Evolutionary conservation across 345 rosid genomes (phyloP).

Genomic region (Linum lewisii): DNA sequence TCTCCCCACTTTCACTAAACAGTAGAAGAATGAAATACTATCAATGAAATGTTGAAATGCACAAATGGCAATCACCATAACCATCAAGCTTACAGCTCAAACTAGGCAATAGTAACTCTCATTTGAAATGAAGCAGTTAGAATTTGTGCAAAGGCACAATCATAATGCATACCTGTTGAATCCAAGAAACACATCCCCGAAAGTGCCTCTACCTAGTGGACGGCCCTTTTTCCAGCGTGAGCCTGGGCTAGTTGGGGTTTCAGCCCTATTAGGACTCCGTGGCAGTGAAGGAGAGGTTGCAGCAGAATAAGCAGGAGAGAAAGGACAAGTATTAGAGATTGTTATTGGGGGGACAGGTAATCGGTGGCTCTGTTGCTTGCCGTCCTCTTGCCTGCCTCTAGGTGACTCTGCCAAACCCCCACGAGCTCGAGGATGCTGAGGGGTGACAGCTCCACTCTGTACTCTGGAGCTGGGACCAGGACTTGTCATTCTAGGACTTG

Average conservation of each 20-base stretch:
- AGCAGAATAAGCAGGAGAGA: slow-evolving; percentile 82
- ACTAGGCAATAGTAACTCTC: not conserved
- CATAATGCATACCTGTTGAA: slow-evolving; percentile 38
- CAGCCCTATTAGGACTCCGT: slow-evolving; percentile 86
- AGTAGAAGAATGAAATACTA: slow-evolving; percentile 4
- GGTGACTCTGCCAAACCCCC: slow-evolving; percentile 61
- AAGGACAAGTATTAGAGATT: slow-evolving; percentile 65
- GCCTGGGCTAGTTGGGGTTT: slow-evolving; percentile 60
- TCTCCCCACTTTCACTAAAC: slow-evolving; percentile 69
- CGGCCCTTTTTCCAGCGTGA: slow-evolving; percentile 58
- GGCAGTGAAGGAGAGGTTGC: slow-evolving; percentile 93
- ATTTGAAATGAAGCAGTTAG: too few relatives aligned
- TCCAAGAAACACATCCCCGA: slow-evolving; percentile 61
- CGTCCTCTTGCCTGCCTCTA: slow-evolving; percentile 61
- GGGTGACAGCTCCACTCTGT: slow-evolving; percentile 98
- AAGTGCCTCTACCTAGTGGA: slow-evolving; percentile 56
- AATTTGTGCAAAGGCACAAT: too few relatives aligned
- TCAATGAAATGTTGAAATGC: slow-evolving; percentile 4
- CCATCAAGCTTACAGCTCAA: not conserved
- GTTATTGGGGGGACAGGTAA: slow-evolving; percentile 82
- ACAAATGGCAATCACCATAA: not conserved
- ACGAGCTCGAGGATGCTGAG: slow-evolving; percentile 84
- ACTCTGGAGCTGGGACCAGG: slow-evolving; percentile 97
- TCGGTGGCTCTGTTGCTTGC: slow-evolving; percentile 75
- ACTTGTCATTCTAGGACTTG: slow-evolving; percentile 94